Evolutionary conservation across 192 early-diverging fungal genomes (phyloP).

Genomic region (Backusella luteola): DNA sequence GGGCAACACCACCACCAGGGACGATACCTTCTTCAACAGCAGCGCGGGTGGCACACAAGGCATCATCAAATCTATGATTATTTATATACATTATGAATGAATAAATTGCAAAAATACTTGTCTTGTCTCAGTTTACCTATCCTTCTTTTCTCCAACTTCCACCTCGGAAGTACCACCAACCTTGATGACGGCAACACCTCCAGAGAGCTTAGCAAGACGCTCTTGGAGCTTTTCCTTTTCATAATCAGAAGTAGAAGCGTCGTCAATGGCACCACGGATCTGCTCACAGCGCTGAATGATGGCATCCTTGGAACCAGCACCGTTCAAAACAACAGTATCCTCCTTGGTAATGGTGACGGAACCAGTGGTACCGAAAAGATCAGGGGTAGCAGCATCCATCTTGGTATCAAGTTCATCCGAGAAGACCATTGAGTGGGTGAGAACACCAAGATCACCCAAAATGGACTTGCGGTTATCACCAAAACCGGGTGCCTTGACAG

Average conservation of each 20-base stretch:
- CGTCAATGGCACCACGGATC: slow-evolving; percentile 86
- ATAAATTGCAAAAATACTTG: not conserved
- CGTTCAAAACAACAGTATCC: slow-evolving; percentile 97
- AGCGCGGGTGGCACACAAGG: slow-evolving; percentile 95
- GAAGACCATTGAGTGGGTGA: slow-evolving; percentile 96
- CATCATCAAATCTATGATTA: slow-evolving; percentile 76
- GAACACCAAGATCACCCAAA: slow-evolving; percentile 92
- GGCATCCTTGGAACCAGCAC: slow-evolving; percentile 84
- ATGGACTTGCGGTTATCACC: slow-evolving; percentile 99
- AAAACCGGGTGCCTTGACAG: slow-evolving; percentile 99
- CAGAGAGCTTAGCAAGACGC: slow-evolving; percentile 94
- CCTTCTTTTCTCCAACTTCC: slow-evolving; percentile 99
- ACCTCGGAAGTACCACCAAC: slow-evolving; percentile 97
- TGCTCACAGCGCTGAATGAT: slow-evolving; percentile 94
- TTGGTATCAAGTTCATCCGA: slow-evolving; percentile 95
- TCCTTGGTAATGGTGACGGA: slow-evolving; percentile 95
- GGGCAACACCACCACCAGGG: slow-evolving; percentile 96
- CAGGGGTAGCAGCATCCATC: slow-evolving; percentile 88
- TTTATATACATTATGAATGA: not conserved
- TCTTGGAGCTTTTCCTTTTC: slow-evolving; percentile 99
- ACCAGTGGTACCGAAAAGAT: slow-evolving; percentile 86
- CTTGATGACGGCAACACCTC: slow-evolving; percentile 98
- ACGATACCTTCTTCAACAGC: slow-evolving; percentile 99
- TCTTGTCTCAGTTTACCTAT: slow-evolving; percentile 50
- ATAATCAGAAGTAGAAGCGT: slow-evolving; percentile 84